phyloP scores from a whole-genome alignment of 73 alveolate genomes.

The Paramecium bursaria region DNA sequence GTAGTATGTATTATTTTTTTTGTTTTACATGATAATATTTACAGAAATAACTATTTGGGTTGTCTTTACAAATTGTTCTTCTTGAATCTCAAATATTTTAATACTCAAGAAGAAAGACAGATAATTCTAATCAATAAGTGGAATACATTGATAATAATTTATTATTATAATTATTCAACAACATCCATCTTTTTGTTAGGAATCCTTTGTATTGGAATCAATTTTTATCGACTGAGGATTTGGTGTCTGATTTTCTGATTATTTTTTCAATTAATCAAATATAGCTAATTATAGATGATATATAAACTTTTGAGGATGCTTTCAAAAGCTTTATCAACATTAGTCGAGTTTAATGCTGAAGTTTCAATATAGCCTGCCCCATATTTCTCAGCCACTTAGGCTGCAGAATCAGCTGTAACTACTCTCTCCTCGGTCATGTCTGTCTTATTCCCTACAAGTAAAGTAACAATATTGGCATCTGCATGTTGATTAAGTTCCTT shows the following conservation, averaged over 20 bases:
- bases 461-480: constrained; percentile 68
- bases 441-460: constrained; percentile 75
- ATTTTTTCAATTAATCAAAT: neutral
- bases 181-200: constrained; percentile 14
- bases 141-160: neutral
- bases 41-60: too few relatives aligned
- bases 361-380: constrained; percentile 61
- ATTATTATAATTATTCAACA: constrained; percentile 1
- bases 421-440: constrained; percentile 68
- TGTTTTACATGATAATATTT: too few relatives aligned
- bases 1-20: too few relatives aligned
- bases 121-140: neutral
- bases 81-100: too few relatives aligned
- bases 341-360: constrained; percentile 36
- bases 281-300: neutral
- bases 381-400: constrained; percentile 23
- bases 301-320: neutral
- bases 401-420: constrained; percentile 12
- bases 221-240: neutral
- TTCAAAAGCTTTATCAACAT: constrained; percentile 67
- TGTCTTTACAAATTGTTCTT: too few relatives aligned
- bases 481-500: constrained; percentile 65
- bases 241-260: neutral
- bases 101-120: too few relatives aligned
- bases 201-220: neutral